These are phyloP conservation scores for Aspergillus texensis DNA, from an alignment of 2,329 filamentous ascomycete genomes.

Conservation along the genomic window DNA sequence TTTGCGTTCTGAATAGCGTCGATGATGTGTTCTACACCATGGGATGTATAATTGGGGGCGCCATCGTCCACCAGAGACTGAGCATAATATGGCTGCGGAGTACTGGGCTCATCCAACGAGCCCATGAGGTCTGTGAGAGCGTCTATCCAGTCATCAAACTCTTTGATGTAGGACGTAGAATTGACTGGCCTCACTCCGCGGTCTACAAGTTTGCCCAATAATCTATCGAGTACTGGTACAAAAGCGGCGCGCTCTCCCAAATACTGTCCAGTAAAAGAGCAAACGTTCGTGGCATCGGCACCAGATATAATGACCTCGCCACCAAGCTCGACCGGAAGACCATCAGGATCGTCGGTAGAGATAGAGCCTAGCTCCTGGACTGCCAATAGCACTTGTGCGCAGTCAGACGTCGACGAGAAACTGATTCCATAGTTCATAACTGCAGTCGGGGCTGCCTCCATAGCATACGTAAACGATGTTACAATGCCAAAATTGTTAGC, in stretches of 20 bases:
- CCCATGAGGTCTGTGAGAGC: slow-evolving; percentile 13
- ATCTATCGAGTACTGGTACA: neutral
- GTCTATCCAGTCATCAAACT: slow-evolving; percentile 3
- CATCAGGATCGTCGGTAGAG: neutral
- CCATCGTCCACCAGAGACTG: slow-evolving; percentile 11
- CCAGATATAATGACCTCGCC: neutral
- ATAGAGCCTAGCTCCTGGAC: slow-evolving; percentile 7
- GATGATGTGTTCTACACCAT: neutral
- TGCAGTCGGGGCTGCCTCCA: slow-evolving; percentile 5
- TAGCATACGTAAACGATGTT: slow-evolving; percentile 8
- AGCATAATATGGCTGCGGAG: slow-evolving; percentile 8
- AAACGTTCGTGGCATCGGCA: neutral
- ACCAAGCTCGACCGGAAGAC: slow-evolving; percentile 4
- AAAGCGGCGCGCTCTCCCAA: slow-evolving; percentile 1
- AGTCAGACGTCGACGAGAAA: slow-evolving; percentile 8
- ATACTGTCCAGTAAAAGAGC: slow-evolving; percentile 3
- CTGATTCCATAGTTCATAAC: slow-evolving; percentile 10
- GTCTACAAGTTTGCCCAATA: neutral
- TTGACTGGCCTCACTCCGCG: neutral
- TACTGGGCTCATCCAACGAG: neutral
- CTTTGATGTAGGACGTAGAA: neutral
- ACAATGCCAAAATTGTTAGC: slow-evolving; percentile 14
- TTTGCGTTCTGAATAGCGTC: neutral
- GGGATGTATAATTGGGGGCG: neutral
- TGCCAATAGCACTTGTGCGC: slow-evolving; percentile 5